A percentile compares a stretch with the other conserved stretches of the same genome.
Conservation (phyloP, 495 filamentous ascomycete species). For the Penicillium coprophilum region DNA sequence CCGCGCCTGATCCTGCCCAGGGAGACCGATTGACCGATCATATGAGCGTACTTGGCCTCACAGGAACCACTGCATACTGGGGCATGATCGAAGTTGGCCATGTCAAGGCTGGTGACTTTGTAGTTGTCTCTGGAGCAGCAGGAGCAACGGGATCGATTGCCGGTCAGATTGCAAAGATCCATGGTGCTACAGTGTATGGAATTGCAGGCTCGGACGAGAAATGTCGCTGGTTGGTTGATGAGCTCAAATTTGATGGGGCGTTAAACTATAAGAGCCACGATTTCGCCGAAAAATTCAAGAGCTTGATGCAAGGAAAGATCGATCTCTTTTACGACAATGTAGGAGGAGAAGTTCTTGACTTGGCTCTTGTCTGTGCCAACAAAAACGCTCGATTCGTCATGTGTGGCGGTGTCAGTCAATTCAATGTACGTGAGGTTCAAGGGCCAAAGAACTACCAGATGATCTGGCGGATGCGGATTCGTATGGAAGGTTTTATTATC, state of each 20-base stretch:
- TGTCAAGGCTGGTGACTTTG: background rate
- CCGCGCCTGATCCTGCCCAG: no score
- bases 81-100: background rate
- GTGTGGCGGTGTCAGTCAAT: no score
- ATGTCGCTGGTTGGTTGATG: background rate
- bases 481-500: no score
- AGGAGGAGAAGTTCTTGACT: background rate
- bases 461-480: no score
- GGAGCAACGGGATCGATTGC: background rate
- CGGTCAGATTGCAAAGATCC: background rate
- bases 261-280: background rate
- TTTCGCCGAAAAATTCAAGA: background rate
- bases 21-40: no score
- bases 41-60: background rate
- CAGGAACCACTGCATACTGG: background rate
- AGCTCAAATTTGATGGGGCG: background rate
- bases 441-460: no score
- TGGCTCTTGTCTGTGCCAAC: no score
- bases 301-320: no score
- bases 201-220: background rate
- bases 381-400: no score
- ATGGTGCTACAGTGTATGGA: background rate
- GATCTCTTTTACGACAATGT: background rate
- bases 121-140: background rate
- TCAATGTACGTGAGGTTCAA: no score